Evolutionary conservation across 2,329 filamentous ascomycete species (phyloP).

Genomic region (Ophiostoma tasmaniense): DNA sequence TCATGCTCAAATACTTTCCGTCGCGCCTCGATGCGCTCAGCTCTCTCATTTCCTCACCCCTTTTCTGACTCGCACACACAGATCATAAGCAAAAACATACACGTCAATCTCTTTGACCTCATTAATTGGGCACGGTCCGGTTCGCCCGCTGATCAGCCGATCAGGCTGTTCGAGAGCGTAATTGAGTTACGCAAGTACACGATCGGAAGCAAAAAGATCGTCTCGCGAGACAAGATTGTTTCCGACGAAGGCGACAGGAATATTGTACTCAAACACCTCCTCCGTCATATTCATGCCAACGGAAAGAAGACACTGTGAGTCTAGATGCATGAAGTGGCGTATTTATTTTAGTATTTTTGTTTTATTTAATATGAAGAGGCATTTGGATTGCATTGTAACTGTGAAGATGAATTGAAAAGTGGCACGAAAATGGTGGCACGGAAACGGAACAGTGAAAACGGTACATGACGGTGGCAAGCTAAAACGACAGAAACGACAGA

Average conservation of each 20-base stretch:
- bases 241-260: not conserved
- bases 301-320: not conserved
- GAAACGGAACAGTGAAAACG: no score
- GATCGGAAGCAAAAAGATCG: not conserved
- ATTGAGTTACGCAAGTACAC: not conserved
- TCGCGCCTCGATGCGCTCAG: not conserved
- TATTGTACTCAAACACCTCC: not conserved
- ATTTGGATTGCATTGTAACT: no score
- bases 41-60: no score
- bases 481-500: not conserved
- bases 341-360: no score
- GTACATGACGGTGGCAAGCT: not conserved
- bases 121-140: slow-evolving; percentile 12
- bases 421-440: not conserved
- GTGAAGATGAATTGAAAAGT: not conserved
- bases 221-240: not conserved
- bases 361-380: no score
- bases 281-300: not conserved
- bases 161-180: not conserved
- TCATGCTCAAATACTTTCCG: not conserved
- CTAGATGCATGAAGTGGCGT: no score
- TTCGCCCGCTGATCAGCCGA: not conserved
- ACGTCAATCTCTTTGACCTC: slow-evolving; percentile 17
- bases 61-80: not conserved
- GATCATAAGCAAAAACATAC: not conserved